A percentile compares a stretch with the other conserved stretches of the same genome.
phyloP scores from a whole-genome alignment of 2,329 filamentous ascomycete species.

The Ascosphaera apis region DNA sequence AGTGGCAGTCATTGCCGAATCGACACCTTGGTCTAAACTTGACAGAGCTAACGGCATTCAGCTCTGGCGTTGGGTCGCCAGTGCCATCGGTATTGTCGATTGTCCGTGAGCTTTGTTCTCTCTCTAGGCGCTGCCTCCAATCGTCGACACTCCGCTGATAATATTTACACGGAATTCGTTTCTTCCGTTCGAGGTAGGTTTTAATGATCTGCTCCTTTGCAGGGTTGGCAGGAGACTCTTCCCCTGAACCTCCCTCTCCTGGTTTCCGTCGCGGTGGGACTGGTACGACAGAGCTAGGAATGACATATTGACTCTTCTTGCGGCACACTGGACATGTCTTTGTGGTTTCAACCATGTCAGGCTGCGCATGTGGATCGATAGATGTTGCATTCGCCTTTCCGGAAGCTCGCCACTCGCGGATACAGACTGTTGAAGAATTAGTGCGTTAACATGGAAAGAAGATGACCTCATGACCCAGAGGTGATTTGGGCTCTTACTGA shows the following conservation, averaged over 20 bases:
- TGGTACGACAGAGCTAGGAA: constrained; percentile 10
- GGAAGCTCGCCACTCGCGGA: constrained; percentile 10
- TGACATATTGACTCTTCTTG: constrained; percentile 10
- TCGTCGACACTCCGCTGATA: constrained; percentile 6
- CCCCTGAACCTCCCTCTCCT: neutral
- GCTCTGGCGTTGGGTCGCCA: neutral
- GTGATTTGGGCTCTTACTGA: constrained; percentile 6
- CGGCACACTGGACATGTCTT: constrained; percentile 12
- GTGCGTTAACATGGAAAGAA: neutral
- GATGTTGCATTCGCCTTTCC: constrained; percentile 2
- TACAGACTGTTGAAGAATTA: constrained; percentile 8
- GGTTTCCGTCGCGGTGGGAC: constrained; percentile 2
- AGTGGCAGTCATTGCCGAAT: constrained; percentile 12
- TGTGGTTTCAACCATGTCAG: constrained; percentile 4
- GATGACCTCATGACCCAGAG: neutral
- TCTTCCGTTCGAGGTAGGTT: constrained; percentile 8
- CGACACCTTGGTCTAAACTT: constrained; percentile 7
- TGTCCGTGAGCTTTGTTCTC: neutral
- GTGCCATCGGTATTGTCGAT: neutral
- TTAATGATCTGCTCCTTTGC: constrained; percentile 9
- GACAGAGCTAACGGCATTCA: neutral
- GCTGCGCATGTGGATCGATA: neutral
- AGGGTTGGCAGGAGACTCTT: constrained; percentile 4
- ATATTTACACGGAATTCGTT: constrained; percentile 10
- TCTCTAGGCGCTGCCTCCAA: constrained; percentile 1